Evolutionary conservation across 192 early-diverging fungal species (phyloP).

Genomic region (Cladochytrium replicatum): DNA sequence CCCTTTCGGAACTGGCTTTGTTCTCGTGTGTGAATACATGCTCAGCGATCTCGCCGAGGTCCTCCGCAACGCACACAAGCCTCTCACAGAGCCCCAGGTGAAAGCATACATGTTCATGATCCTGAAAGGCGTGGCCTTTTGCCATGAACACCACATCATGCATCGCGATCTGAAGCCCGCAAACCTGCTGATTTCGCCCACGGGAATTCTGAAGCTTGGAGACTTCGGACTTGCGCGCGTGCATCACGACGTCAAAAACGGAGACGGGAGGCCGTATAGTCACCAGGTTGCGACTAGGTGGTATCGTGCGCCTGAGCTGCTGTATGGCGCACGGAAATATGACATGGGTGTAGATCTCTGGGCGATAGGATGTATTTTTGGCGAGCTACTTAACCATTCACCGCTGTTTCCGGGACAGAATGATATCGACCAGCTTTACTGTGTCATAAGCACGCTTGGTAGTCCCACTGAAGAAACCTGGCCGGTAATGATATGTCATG

Average conservation of each 20-base stretch:
- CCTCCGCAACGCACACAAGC: conserved; percentile 25
- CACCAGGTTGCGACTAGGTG: conserved; percentile 55
- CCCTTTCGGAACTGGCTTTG: conserved; percentile 35
- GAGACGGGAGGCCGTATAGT: conserved; percentile 31
- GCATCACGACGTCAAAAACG: neutral
- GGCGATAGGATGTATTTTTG: conserved; percentile 58
- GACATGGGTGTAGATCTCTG: conserved; percentile 52
- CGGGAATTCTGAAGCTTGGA: conserved; percentile 46
- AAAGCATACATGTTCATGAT: conserved; percentile 52
- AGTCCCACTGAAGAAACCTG: conserved; percentile 37
- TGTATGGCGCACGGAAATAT: conserved; percentile 49
- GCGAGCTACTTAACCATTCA: conserved; percentile 47
- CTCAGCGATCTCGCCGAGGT: conserved; percentile 39
- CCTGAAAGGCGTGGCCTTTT: conserved; percentile 47
- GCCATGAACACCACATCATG: conserved; percentile 50
- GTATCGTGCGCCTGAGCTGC: conserved; percentile 53
- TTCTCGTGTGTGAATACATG: conserved; percentile 47
- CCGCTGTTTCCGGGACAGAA: conserved; percentile 54
- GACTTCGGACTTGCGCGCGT: conserved; percentile 54
- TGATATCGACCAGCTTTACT: conserved; percentile 51
- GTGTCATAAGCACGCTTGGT: conserved; percentile 37
- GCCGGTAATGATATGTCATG: conserved; percentile 27
- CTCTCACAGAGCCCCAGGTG: conserved; percentile 41
- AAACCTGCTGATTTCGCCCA: conserved; percentile 43
- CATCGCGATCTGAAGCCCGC: conserved; percentile 49